Conservation (phyloP, 306 rosid species). For the Rosa multiflora region DNA sequence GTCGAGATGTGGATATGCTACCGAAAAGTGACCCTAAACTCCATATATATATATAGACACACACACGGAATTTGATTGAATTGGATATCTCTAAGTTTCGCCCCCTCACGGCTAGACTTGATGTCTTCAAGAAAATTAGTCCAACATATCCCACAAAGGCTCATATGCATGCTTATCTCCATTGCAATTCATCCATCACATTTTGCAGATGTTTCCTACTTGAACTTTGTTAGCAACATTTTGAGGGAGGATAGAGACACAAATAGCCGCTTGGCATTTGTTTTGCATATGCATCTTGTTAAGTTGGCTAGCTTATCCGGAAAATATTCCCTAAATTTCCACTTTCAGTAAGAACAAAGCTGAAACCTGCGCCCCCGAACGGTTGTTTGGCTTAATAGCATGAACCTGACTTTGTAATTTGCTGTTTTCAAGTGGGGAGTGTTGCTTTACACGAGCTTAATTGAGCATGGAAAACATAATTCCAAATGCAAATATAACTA, state of each 20-base stretch:
- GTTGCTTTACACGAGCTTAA: neutral
- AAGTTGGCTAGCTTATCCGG: neutral
- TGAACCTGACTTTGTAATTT: too few relatives aligned
- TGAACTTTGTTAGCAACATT: neutral
- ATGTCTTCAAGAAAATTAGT: neutral
- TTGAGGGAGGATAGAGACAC: slow-evolving; percentile 3
- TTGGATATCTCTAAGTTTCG: neutral
- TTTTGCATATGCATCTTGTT: neutral
- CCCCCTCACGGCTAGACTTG: neutral
- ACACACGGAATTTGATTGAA: neutral
- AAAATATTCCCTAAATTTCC: neutral
- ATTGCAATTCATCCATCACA: neutral
- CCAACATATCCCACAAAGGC: neutral
- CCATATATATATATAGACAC: too few relatives aligned
- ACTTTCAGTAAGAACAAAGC: neutral
- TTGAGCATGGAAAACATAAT: neutral
- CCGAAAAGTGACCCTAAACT: too few relatives aligned
- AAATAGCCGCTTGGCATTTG: neutral
- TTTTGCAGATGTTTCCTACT: neutral
- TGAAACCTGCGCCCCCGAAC: neutral
- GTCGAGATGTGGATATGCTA: too few relatives aligned
- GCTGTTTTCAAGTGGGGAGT: neutral
- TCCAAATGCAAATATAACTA: too few relatives aligned
- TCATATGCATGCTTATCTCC: neutral
- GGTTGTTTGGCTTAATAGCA: too few relatives aligned